A percentile compares a stretch with the other conserved stretches of the same genome.
Evolutionary conservation across 768 basidiomycete species (phyloP).

Genomic region (Russula sp.): DNA sequence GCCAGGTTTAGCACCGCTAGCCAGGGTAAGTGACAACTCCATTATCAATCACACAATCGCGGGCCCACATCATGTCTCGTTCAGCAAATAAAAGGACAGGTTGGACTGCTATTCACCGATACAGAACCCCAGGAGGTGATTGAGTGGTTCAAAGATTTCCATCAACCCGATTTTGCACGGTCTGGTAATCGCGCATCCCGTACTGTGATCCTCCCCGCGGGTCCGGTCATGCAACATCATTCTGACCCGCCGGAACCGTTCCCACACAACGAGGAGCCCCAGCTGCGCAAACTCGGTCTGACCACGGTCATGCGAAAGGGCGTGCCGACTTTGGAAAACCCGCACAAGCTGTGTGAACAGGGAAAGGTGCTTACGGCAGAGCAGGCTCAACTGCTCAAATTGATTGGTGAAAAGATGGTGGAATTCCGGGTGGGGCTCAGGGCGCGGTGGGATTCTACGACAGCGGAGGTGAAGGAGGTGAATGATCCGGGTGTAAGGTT

Average conservation of each 20-base stretch:
- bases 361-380: constrained; percentile 79
- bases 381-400: constrained; percentile 89
- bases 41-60: background rate
- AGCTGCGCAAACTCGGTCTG: constrained; percentile 88
- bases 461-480: constrained; percentile 60
- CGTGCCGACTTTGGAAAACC: constrained; percentile 73
- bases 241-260: constrained; percentile 85
- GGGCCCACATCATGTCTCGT: constrained; percentile 4
- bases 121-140: constrained; percentile 85
- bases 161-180: constrained; percentile 88
- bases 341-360: constrained; percentile 83
- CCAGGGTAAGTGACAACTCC: constrained; percentile 51
- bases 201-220: constrained; percentile 72
- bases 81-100: constrained; percentile 92
- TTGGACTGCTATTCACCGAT: constrained; percentile 91
- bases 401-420: constrained; percentile 88
- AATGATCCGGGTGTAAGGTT: constrained; percentile 45
- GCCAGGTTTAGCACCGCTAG: constrained; percentile 72
- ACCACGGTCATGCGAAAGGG: constrained; percentile 82
- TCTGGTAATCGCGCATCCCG: constrained; percentile 76
- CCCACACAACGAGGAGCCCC: constrained; percentile 96
- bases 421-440: constrained; percentile 71
- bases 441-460: constrained; percentile 68
- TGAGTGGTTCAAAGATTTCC: constrained; percentile 92
- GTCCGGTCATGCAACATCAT: constrained; percentile 79